Conservation (phyloP, 441 rosid genomes). For the Bocquillonia castaneifolia region DNA sequence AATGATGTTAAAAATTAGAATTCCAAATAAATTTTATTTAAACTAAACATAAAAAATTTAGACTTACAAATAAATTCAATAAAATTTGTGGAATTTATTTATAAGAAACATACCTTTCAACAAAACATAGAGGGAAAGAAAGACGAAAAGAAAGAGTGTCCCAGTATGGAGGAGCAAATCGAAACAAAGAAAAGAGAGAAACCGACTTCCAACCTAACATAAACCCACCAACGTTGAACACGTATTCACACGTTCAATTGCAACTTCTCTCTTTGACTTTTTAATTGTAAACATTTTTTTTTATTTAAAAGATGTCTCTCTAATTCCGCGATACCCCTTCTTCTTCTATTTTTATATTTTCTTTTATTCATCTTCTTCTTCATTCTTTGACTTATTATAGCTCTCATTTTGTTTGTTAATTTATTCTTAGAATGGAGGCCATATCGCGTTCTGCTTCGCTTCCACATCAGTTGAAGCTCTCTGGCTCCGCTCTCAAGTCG, state of each 20-base stretch:
- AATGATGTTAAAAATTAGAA: too few species aligned
- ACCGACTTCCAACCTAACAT: neutral
- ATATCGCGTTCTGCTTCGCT: slow-evolving; percentile 20
- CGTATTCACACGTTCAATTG: too few species aligned
- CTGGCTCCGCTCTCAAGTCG: slow-evolving; percentile 15
- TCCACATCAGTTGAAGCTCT: slow-evolving; percentile 11
- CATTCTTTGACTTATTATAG: neutral
- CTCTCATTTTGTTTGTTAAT: neutral
- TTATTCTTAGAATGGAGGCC: slow-evolving; percentile 26
- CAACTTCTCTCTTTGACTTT: neutral
- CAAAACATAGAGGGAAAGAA: too few species aligned
- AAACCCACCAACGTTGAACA: slow-evolving; percentile 10
- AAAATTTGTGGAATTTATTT: too few species aligned
- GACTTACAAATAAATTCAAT: too few species aligned
- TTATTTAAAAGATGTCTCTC: neutral
- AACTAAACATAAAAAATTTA: too few species aligned
- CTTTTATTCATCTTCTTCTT: neutral
- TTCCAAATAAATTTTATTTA: too few species aligned
- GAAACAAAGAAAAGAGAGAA: neutral
- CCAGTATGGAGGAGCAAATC: too few species aligned
- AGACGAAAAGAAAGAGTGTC: too few species aligned
- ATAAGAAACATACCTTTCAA: too few species aligned
- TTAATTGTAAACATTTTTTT: neutral
- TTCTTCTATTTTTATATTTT: neutral
- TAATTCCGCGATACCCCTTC: neutral